These are phyloP conservation scores for Laguncularia racemosa DNA, from an alignment of 345 rosid genomes.

Conservation along the genomic window DNA sequence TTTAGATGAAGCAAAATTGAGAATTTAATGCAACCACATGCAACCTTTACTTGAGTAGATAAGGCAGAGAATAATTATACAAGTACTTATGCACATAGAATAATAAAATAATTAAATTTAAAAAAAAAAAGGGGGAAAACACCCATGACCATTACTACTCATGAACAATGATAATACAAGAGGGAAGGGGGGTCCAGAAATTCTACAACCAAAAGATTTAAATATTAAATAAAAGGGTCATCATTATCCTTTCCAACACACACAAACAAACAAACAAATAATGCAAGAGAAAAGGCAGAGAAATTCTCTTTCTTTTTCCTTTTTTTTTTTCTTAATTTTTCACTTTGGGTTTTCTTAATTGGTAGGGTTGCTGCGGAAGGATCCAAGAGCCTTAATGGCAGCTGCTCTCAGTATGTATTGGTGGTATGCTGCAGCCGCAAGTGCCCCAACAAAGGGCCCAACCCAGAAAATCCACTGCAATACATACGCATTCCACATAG, in stretches of 20 bases:
- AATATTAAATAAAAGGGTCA: neutral
- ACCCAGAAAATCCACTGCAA: constrained; percentile 75
- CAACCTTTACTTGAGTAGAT: too few species aligned
- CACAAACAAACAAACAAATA: neutral
- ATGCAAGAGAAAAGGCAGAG: constrained; percentile 4
- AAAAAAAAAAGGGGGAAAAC: neutral
- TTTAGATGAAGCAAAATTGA: too few species aligned
- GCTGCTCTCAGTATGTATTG: constrained; percentile 54
- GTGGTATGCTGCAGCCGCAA: constrained; percentile 67
- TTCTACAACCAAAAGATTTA: constrained; percentile 15
- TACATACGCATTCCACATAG: neutral
- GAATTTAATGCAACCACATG: too few species aligned
- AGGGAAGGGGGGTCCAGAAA: too few species aligned
- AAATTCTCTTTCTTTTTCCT: too few species aligned
- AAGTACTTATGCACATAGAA: constrained; percentile 3
- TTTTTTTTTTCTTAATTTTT: neutral
- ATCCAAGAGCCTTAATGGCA: constrained; percentile 57
- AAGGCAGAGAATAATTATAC: constrained; percentile 7
- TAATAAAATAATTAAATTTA: neutral
- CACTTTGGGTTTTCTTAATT: constrained; percentile 17
- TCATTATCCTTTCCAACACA: constrained; percentile 5
- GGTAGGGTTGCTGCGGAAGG: constrained; percentile 57
- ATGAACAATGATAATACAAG: constrained; percentile 7
- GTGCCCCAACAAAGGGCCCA: constrained; percentile 56
- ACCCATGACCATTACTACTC: neutral